A percentile compares a stretch with the other conserved stretches of the same genome.
phyloP scores from a whole-genome alignment of 805 yeast genomes.

The Wickerhamiella australiensis region DNA sequence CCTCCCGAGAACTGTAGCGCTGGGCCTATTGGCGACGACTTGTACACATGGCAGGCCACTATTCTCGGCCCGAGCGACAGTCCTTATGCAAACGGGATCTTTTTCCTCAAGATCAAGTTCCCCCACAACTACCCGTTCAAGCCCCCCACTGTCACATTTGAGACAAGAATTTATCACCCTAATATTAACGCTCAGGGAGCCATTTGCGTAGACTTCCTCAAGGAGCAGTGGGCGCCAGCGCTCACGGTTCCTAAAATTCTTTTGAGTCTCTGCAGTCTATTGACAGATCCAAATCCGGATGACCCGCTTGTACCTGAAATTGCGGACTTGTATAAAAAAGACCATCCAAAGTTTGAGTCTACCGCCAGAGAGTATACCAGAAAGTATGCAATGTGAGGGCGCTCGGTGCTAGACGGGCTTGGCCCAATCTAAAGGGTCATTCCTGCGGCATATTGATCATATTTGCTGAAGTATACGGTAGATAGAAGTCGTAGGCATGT shows the following conservation, averaged over 20 bases:
- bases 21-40: slow-evolving; percentile 96
- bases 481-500: too few species aligned
- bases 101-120: slow-evolving; percentile 90
- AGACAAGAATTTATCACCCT: slow-evolving; percentile 94
- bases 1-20: slow-evolving; percentile 99
- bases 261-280: slow-evolving; percentile 84
- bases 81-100: slow-evolving; percentile 78
- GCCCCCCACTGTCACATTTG: slow-evolving; percentile 88
- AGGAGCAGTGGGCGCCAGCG: slow-evolving; percentile 99
- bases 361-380: slow-evolving; percentile 98
- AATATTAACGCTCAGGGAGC: slow-evolving; percentile 92
- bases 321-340: slow-evolving; percentile 91
- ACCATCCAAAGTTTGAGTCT: slow-evolving; percentile 85
- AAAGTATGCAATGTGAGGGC: slow-evolving; percentile 85
- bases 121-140: slow-evolving; percentile 99
- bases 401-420: too few species aligned
- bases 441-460: too few species aligned
- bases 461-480: too few species aligned
- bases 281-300: slow-evolving; percentile 97
- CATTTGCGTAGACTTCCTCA: slow-evolving; percentile 90
- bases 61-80: slow-evolving; percentile 98
- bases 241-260: slow-evolving; percentile 90
- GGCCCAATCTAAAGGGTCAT: too few species aligned
- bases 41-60: slow-evolving; percentile 99
- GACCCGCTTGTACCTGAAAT: slow-evolving; percentile 98